Percentiles rank a stretch among this genome's conserved stretches.
These are phyloP conservation scores for Pezicula neosporulosa DNA, from an alignment of 2,329 filamentous ascomycete genomes.

Conservation along the genomic window DNA sequence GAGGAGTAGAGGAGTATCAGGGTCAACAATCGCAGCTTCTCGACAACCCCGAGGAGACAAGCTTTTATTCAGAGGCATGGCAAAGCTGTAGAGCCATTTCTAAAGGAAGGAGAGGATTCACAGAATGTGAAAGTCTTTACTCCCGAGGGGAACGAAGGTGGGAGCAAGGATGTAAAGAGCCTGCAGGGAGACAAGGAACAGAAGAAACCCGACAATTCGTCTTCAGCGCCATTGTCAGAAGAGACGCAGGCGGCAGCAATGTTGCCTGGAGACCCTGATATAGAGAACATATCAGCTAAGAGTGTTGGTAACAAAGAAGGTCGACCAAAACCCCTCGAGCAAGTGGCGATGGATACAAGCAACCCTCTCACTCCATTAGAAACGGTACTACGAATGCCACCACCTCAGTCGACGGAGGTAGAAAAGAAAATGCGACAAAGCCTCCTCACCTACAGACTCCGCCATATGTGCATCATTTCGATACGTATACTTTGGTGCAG, in stretches of 20 bases:
- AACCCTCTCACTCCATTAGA: conserved; percentile 41
- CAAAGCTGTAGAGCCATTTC: conserved; percentile 55
- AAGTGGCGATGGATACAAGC: conserved; percentile 30
- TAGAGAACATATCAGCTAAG: background rate
- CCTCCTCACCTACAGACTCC: conserved; percentile 68
- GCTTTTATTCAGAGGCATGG: conserved; percentile 53
- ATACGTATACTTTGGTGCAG: conserved; percentile 86
- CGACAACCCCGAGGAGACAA: conserved; percentile 34
- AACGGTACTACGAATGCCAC: conserved; percentile 44
- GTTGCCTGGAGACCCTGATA: conserved; percentile 18
- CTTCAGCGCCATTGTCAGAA: conserved; percentile 19
- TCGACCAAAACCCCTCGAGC: conserved; percentile 14
- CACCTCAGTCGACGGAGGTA: conserved; percentile 34
- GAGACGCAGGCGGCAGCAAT: conserved; percentile 20
- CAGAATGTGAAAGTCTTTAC: conserved; percentile 14
- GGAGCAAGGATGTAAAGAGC: conserved; percentile 5
- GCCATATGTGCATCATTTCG: conserved; percentile 92
- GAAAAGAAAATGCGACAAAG: conserved; percentile 37
- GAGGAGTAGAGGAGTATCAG: conserved; percentile 12
- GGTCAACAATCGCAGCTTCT: conserved; percentile 25
- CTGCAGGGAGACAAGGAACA: conserved; percentile 1
- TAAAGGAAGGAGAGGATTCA: conserved; percentile 25
- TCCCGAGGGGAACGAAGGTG: conserved; percentile 7
- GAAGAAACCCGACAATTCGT: conserved; percentile 4
- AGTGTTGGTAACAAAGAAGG: conserved; percentile 2